These are phyloP conservation scores for Oehlia diaphana DNA, from an alignment of 192 early-diverging fungal species.

Conservation along the genomic window DNA sequence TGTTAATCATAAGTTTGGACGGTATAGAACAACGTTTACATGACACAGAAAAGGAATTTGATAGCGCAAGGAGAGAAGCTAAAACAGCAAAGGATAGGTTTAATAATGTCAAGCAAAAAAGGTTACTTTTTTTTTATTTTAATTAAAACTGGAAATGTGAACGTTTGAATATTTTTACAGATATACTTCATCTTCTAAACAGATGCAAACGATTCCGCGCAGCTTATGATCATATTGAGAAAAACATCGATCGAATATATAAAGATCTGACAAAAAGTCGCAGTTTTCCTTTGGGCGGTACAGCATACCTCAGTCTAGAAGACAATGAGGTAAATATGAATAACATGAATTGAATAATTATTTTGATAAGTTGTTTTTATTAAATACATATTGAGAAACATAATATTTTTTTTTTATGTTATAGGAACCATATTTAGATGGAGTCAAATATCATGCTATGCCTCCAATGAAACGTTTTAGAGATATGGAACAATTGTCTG, in stretches of 20 bases:
- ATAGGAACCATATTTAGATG: constrained; percentile 87
- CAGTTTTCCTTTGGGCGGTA: constrained; percentile 90
- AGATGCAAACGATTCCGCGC: constrained; percentile 70
- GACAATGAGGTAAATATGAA: constrained; percentile 62
- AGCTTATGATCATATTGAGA: constrained; percentile 87
- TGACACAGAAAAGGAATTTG: constrained; percentile 84
- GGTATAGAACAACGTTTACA: constrained; percentile 77
- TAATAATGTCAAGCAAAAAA: constrained; percentile 73
- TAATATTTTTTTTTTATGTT: neutral
- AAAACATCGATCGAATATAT: constrained; percentile 93
- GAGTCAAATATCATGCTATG: constrained; percentile 98
- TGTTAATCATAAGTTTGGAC: constrained; percentile 51
- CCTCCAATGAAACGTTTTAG: constrained; percentile 99
- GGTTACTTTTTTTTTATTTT: constrained; percentile 34
- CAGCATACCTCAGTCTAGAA: constrained; percentile 90
- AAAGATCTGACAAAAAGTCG: constrained; percentile 89
- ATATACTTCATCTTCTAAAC: neutral
- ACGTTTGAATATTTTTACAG: neutral
- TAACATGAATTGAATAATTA: no score
- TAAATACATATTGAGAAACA: neutral
- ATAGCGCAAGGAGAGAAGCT: constrained; percentile 74
- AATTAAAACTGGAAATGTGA: neutral
- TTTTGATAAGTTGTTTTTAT: neutral
- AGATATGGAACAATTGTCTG: constrained; percentile 98
- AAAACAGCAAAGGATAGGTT: constrained; percentile 84